Percentiles rank a stretch among this genome's conserved stretches.
phyloP scores from a whole-genome alignment of 2,329 filamentous ascomycete genomes.

The Rasamsonia emersonii region DNA sequence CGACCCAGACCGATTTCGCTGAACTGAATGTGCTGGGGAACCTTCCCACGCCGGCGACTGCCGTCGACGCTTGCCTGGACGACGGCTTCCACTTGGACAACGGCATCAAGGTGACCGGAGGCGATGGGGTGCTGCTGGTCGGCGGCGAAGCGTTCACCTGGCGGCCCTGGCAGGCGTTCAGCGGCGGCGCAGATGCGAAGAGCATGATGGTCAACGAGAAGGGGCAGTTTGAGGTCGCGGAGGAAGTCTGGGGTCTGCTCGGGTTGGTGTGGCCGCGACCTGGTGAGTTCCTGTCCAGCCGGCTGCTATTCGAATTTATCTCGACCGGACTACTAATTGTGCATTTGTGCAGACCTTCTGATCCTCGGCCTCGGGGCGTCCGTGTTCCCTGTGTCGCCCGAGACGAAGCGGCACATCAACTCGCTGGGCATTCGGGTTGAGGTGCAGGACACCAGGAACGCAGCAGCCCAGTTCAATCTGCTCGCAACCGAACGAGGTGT shows the following conservation, averaged over 20 bases:
- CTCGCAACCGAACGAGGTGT: conserved; percentile 89
- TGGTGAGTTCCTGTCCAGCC: conserved; percentile 46
- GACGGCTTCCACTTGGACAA: conserved; percentile 85
- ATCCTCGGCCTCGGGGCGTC: conserved; percentile 77
- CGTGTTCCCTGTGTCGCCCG: conserved; percentile 67
- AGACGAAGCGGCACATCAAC: conserved; percentile 63
- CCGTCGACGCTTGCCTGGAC: conserved; percentile 70
- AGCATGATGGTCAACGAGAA: conserved; percentile 57
- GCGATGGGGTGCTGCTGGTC: conserved; percentile 67
- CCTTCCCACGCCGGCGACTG: conserved; percentile 67
- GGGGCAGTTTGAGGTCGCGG: conserved; percentile 70
- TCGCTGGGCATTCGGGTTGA: conserved; percentile 77
- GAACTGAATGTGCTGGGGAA: conserved; percentile 71
- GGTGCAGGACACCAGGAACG: conserved; percentile 85
- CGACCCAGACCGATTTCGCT: conserved; percentile 62
- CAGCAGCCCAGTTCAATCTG: conserved; percentile 88
- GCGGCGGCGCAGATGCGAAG: conserved; percentile 29
- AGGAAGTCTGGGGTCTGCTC: conserved; percentile 65
- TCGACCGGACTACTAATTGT: conserved; percentile 5
- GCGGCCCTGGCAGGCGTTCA: conserved; percentile 62
- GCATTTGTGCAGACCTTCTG: conserved; percentile 57
- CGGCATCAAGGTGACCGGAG: conserved; percentile 60
- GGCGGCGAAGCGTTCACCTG: conserved; percentile 83
- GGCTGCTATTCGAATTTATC: conserved; percentile 7
- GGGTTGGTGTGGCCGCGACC: conserved; percentile 79